These are phyloP conservation scores for Sistotremastrum niveocremeum DNA, from an alignment of 768 basidiomycete species.

Conservation along the genomic window DNA sequence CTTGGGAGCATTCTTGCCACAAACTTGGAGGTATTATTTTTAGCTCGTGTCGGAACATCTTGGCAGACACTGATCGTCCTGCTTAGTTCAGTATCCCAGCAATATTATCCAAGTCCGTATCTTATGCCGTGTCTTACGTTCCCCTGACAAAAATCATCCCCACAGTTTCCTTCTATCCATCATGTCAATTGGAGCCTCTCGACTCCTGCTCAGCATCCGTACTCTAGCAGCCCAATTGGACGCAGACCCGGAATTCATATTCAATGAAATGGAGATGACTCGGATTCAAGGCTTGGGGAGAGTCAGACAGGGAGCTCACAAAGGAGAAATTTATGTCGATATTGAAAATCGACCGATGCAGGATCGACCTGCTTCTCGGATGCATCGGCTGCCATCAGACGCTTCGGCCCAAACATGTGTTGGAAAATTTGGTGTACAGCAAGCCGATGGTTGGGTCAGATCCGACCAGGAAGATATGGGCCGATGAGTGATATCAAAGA, in stretches of 20 bases:
- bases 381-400: too few relatives aligned
- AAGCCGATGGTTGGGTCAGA: too few relatives aligned
- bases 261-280: slow-evolving; percentile 31
- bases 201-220: slow-evolving; percentile 27
- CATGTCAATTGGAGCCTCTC: slow-evolving; percentile 20
- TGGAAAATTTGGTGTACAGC: too few relatives aligned
- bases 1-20: too few relatives aligned
- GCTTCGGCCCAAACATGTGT: too few relatives aligned
- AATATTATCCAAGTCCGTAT: background rate
- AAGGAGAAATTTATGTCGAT: slow-evolving; percentile 19
- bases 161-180: slow-evolving; percentile 7
- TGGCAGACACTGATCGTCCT: too few relatives aligned
- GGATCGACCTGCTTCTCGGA: too few relatives aligned
- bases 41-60: too few relatives aligned
- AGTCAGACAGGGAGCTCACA: slow-evolving; percentile 22
- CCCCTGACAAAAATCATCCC: background rate
- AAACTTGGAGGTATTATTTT: too few relatives aligned
- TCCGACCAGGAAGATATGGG: too few relatives aligned
- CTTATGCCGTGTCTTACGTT: background rate
- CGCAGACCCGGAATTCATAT: slow-evolving; percentile 29
- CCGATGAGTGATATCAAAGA: too few relatives aligned
- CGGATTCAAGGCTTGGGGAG: slow-evolving; percentile 16
- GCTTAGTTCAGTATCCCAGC: slow-evolving; percentile 1
- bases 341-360: too few relatives aligned
- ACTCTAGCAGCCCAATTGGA: slow-evolving; percentile 28